A percentile compares a stretch with the other conserved stretches of the same genome.
Conservation (phyloP, 2,329 filamentous ascomycete species). For the Sclerotinia glacialis region DNA sequence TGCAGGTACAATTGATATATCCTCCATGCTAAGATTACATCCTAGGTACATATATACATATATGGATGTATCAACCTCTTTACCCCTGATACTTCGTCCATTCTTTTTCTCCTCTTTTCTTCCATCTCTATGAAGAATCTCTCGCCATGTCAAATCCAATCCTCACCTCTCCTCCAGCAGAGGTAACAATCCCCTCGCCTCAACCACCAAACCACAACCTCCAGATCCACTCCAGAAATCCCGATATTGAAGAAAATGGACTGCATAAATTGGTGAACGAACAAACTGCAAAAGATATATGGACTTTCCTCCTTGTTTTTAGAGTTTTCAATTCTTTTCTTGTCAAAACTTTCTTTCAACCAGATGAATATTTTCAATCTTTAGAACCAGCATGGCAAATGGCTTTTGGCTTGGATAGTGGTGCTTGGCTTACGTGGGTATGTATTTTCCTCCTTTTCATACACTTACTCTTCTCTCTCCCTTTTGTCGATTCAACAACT, state of each 20-base stretch:
- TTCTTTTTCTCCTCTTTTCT: background rate
- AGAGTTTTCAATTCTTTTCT: constrained; percentile 77
- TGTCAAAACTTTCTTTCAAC: constrained; percentile 90
- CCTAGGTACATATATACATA: no score
- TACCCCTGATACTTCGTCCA: background rate
- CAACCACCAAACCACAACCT: background rate
- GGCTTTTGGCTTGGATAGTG: constrained; percentile 72
- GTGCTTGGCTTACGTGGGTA: constrained; percentile 97
- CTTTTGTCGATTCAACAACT: background rate
- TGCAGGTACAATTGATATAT: background rate
- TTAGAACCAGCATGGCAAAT: constrained; percentile 92
- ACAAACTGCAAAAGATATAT: constrained; percentile 35
- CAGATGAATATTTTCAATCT: constrained; percentile 95
- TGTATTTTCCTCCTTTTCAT: constrained; percentile 34
- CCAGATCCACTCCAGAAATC: background rate
- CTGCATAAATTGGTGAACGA: constrained; percentile 34
- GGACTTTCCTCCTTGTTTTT: constrained; percentile 54
- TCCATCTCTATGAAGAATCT: background rate
- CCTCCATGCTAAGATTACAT: background rate
- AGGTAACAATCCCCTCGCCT: background rate
- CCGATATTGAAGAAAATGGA: constrained; percentile 27
- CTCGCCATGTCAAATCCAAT: constrained; percentile 1
- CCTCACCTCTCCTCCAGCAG: background rate
- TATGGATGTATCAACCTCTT: background rate
- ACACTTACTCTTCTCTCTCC: background rate